Base-by-base conservation (phyloP, 192 early-diverging fungal species). In the Spizellomyces sp. region DNA sequence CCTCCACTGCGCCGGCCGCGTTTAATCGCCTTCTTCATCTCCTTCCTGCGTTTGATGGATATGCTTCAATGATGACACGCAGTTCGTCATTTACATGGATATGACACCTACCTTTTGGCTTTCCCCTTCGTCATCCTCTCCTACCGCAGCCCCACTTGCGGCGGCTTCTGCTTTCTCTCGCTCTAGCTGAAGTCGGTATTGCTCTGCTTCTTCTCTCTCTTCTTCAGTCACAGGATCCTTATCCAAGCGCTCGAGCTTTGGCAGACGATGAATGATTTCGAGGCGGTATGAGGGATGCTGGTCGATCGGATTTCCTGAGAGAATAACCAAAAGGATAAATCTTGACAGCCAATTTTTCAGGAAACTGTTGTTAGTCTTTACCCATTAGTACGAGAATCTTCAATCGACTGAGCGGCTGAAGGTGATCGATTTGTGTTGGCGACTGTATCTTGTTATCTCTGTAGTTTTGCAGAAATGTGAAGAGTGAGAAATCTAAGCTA, bases 171-270 rank as follows among this genome's bases (percentile, higher is more conserved):
- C 63, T 0, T 45, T 21, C 21, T 64, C 63, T 45, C 63, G 21
- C 45, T 64, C 63, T 45, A 64, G 48, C 17, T 67, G 15, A 36
- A 19, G 52, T 5, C 66, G 66, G 41, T 67, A 58, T 19, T 58
- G 57, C 48, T 77, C 71, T 6, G 78, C 81, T 56, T 87, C 85
- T 48, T 87, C 85, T 17, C 81, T 64, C 63, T 87, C 85, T n/a
- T 87, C 85, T 8, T 79, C 79, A 7, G 65, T 76, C 43, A 87
- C 69, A 14, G 73, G 70, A 15, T 84, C 83, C 72, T 87, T 87
- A 73, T 87, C 85, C 47, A 87, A 58, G 19, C 79, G 59, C 42
- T 87, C 81, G n/a, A 87, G 66, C 21, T 77, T 78, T 19, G 78
- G 69, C 19, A 83, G 69, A 8, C 83, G 70, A 46, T 48, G 50